Percentiles rank a stretch among this genome's conserved stretches.
Evolutionary conservation across 192 early-diverging fungal species (phyloP).

Genomic region (Neocallimastix lanati): DNA sequence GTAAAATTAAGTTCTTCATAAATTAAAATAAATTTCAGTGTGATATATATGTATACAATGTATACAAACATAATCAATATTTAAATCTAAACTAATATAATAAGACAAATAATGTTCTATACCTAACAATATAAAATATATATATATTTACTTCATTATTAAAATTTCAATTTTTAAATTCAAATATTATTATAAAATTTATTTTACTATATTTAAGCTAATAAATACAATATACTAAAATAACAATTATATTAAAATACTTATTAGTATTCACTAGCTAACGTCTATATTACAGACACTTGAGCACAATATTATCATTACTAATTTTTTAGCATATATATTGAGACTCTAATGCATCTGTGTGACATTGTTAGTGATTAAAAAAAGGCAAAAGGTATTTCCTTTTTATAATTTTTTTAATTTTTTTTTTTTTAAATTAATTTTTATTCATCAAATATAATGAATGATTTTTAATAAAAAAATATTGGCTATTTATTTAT

Average conservation of each 20-base stretch:
- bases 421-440: background rate
- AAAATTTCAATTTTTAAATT: too few species aligned
- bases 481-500: too few species aligned
- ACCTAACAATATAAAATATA: too few species aligned
- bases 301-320: background rate
- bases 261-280: background rate
- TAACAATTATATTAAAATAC: background rate
- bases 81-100: too few species aligned
- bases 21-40: too few species aligned
- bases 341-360: background rate
- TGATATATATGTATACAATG: too few species aligned
- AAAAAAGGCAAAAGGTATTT: background rate
- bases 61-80: too few species aligned
- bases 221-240: background rate
- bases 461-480: background rate
- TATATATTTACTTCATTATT: too few species aligned
- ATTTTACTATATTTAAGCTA: background rate
- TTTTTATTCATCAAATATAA: background rate
- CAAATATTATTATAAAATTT: too few species aligned
- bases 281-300: background rate
- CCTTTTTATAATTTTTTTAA: background rate
- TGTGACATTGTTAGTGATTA: background rate
- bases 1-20: too few species aligned
- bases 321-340: background rate
- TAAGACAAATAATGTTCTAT: too few species aligned